phyloP scores from a whole-genome alignment of 768 basidiomycete genomes.

The Pleurotus pulmonarius region DNA sequence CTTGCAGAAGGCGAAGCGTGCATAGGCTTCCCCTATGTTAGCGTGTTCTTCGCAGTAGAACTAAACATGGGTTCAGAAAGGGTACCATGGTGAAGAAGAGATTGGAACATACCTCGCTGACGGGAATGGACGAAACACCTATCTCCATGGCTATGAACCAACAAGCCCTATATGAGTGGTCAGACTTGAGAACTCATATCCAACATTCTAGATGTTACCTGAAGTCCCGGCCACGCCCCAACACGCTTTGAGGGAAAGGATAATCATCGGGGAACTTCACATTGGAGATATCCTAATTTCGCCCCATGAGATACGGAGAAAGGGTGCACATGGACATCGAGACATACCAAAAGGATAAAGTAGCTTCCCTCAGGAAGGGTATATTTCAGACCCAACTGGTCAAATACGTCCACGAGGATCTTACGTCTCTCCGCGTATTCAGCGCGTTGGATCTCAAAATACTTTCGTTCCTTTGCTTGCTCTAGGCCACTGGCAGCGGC shows the following conservation, averaged over 20 bases:
- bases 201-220: constrained; percentile 34
- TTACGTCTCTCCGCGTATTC: constrained; percentile 82
- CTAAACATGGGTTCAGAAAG: constrained; percentile 32
- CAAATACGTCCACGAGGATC: constrained; percentile 77
- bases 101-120: constrained; percentile 75
- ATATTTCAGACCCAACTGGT: constrained; percentile 79
- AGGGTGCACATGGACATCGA: not conserved
- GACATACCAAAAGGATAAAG: constrained; percentile 74
- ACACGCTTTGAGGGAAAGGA: constrained; percentile 70
- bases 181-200: not conserved
- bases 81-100: not conserved
- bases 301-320: not conserved
- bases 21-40: constrained; percentile 80
- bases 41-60: constrained; percentile 92
- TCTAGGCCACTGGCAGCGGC: constrained; percentile 90
- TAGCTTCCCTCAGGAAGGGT: constrained; percentile 88
- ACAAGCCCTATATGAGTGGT: constrained; percentile 57
- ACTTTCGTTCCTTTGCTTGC: constrained; percentile 62
- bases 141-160: constrained; percentile 94
- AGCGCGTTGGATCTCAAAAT: constrained; percentile 70
- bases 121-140: constrained; percentile 90
- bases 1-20: constrained; percentile 95
- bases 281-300: constrained; percentile 63
- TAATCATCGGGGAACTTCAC: constrained; percentile 83
- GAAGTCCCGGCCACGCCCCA: constrained; percentile 86